Conservation (phyloP, 257 asterid genomes). For the Solanum etuberosum region DNA sequence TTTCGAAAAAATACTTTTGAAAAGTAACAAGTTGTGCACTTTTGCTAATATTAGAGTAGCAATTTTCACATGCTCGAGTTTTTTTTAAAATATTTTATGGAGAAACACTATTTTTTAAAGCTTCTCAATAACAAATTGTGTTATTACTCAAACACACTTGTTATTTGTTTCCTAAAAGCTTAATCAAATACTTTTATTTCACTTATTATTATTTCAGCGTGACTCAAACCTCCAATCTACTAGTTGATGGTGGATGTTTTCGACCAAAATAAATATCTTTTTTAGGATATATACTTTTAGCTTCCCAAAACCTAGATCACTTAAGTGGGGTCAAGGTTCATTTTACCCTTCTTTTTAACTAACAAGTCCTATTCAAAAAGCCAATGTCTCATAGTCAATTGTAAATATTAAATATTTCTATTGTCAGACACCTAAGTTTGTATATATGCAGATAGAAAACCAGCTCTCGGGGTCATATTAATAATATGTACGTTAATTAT, state of each 20-base stretch:
- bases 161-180: not conserved
- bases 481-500: not conserved
- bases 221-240: not conserved
- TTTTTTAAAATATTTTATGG: not conserved
- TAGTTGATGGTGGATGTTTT: not conserved
- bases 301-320: not conserved
- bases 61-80: not conserved
- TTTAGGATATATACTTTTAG: not conserved
- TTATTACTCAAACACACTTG: not conserved
- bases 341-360: not conserved
- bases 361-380: not conserved
- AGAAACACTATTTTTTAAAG: not conserved
- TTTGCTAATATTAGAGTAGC: not conserved
- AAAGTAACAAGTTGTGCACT: not conserved
- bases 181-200: not conserved
- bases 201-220: too few species aligned
- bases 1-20: not conserved
- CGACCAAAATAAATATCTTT: too few species aligned
- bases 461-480: not conserved
- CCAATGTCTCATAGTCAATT: not conserved
- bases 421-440: not conserved
- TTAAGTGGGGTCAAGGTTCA: not conserved
- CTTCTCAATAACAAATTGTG: not conserved
- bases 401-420: not conserved
- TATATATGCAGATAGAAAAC: not conserved